Percentiles rank a stretch among this genome's conserved stretches.
phyloP scores from a whole-genome alignment of 2,329 filamentous ascomycete species.

The Fusarium sp. region DNA sequence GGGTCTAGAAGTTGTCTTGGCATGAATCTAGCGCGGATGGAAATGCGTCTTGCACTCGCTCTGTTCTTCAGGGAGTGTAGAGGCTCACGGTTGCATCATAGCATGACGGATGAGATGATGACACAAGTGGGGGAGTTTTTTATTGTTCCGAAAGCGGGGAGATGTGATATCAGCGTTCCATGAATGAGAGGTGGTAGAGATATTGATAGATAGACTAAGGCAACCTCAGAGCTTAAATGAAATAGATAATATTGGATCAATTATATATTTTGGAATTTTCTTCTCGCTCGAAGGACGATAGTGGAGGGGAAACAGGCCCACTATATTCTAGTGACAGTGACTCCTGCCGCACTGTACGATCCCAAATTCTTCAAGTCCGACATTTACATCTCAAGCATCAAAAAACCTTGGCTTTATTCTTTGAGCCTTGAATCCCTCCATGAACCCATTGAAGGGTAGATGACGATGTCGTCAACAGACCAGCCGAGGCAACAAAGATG shows the following conservation, averaged over 20 bases:
- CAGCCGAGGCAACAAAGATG: background rate
- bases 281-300: background rate
- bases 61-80: background rate
- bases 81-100: background rate
- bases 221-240: background rate
- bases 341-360: no score
- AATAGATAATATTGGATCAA: no score
- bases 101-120: background rate
- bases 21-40: background rate
- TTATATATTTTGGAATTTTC: no score
- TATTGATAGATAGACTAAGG: background rate
- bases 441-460: slow-evolving; percentile 1
- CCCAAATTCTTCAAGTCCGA: background rate
- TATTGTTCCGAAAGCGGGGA: background rate
- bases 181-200: background rate
- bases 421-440: background rate
- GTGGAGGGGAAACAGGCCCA: background rate
- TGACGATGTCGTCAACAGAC: background rate
- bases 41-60: background rate
- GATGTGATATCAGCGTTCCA: background rate
- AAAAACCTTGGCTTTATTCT: background rate
- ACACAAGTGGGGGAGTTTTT: slow-evolving; percentile 1
- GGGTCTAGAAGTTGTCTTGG: background rate
- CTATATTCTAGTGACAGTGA: background rate
- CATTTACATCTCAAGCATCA: background rate